Percentiles rank a stretch among this genome's conserved stretches.
Conservation (phyloP, 2,329 filamentous ascomycete genomes). For the Aspergillus pseudonomiae region DNA sequence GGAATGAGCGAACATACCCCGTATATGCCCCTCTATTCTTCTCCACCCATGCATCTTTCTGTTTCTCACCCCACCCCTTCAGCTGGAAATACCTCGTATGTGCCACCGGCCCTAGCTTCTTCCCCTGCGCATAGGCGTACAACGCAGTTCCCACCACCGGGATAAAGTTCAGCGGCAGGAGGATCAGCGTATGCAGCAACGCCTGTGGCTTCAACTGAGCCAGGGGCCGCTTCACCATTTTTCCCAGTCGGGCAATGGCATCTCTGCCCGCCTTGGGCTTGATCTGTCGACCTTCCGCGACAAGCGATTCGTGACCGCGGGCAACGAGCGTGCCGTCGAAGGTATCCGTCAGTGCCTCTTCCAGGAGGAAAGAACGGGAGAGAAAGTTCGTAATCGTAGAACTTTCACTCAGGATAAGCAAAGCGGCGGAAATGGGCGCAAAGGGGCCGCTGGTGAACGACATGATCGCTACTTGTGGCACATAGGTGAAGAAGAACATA, state of each 20-base stretch:
- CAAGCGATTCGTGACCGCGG: conserved; percentile 61
- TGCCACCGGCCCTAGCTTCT: conserved; percentile 56
- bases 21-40: conserved; percentile 76
- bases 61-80: conserved; percentile 73
- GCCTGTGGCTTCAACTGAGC: conserved; percentile 54
- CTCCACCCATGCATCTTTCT: conserved; percentile 70
- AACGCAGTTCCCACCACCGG: conserved; percentile 81
- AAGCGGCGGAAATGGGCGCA: conserved; percentile 61
- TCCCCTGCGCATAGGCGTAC: conserved; percentile 77
- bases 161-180: conserved; percentile 90
- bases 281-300: conserved; percentile 74
- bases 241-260: conserved; percentile 60
- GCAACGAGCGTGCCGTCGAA: conserved; percentile 74
- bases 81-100: conserved; percentile 82
- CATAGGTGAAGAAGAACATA: conserved; percentile 89
- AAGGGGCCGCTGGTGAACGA: conserved; percentile 81
- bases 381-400: conserved; percentile 54
- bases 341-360: conserved; percentile 81
- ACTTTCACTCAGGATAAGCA: conserved; percentile 64
- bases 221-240: conserved; percentile 59
- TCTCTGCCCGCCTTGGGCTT: conserved; percentile 54
- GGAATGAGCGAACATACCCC: conserved; percentile 59
- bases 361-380: conserved; percentile 73
- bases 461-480: conserved; percentile 80
- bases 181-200: conserved; percentile 78